Evolutionary conservation across 495 filamentous ascomycete genomes (phyloP).

Genomic region (Penicillium macrosclerotiorum): DNA sequence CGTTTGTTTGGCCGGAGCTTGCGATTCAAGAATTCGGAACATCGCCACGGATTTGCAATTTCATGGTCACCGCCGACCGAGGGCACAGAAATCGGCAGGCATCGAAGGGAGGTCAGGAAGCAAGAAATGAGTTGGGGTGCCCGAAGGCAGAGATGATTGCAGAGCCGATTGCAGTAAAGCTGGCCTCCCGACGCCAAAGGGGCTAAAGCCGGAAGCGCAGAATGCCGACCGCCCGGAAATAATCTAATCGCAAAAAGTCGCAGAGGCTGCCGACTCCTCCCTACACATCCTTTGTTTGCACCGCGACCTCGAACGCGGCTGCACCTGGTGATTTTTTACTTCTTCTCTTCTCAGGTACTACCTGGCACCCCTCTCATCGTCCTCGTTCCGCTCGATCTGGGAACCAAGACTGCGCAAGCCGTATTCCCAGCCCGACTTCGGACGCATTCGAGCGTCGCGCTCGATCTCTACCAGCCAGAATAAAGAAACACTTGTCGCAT

Average conservation of each 20-base stretch:
- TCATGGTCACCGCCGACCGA: constrained; percentile 46
- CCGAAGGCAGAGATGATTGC: constrained; percentile 1
- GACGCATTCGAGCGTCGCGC: constrained; percentile 15
- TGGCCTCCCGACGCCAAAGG: constrained; percentile 22
- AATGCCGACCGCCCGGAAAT: constrained; percentile 26
- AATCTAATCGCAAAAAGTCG: constrained; percentile 9
- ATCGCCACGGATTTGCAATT: constrained; percentile 52
- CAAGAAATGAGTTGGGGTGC: constrained; percentile 1
- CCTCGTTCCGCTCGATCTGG: no score
- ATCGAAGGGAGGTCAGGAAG: constrained; percentile 22
- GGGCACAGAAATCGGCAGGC: constrained; percentile 26
- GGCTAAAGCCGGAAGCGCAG: constrained; percentile 18
- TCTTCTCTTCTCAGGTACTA: neutral
- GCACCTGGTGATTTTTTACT: constrained; percentile 3
- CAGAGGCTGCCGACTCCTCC: constrained; percentile 16
- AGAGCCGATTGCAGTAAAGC: constrained; percentile 22
- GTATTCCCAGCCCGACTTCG: neutral
- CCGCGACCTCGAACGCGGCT: constrained; percentile 19
- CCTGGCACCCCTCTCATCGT: no score
- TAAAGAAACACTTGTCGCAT: constrained; percentile 14
- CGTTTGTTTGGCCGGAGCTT: constrained; percentile 93
- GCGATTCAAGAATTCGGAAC: constrained; percentile 81
- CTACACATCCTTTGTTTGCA: constrained; percentile 9
- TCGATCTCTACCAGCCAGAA: constrained; percentile 9
- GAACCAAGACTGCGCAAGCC: constrained; percentile 2